These are phyloP conservation scores for Gardenia jasminoides DNA, from an alignment of 257 asterid genomes.

Conservation along the genomic window DNA sequence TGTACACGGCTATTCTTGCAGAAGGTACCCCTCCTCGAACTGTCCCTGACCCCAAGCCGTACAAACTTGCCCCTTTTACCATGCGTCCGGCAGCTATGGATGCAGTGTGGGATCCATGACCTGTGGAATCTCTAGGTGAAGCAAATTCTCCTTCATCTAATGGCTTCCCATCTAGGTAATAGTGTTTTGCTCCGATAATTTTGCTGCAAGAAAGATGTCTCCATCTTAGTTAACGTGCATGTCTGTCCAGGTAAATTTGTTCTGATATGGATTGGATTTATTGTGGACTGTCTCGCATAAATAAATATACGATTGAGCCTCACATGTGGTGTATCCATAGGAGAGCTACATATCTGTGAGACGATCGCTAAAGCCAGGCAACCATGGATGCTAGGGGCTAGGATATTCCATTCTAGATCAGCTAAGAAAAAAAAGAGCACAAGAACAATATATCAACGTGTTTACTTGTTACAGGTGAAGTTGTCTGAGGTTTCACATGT, in stretches of 20 bases:
- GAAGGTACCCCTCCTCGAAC: constrained; percentile 65
- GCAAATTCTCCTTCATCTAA: constrained; percentile 18
- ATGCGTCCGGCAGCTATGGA: constrained; percentile 49
- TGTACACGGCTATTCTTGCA: constrained; percentile 53
- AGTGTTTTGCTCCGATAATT: constrained; percentile 60
- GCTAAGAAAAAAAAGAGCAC: no score
- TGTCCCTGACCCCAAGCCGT: constrained; percentile 41
- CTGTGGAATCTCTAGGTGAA: constrained; percentile 57
- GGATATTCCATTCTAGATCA: no score
- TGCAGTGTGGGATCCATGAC: constrained; percentile 63
- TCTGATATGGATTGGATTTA: no score
- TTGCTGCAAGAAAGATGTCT: constrained; percentile 34
- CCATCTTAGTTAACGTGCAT: neutral
- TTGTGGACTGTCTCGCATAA: no score
- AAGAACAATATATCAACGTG: no score
- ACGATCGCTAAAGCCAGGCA: no score
- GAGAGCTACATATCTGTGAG: no score
- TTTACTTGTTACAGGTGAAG: constrained; percentile 53
- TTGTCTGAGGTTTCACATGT: constrained; percentile 39
- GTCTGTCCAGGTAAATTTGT: no score
- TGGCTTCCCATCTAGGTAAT: constrained; percentile 26
- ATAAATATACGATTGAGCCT: no score
- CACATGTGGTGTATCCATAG: no score
- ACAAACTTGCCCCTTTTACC: constrained; percentile 40
- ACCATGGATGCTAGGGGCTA: no score